phyloP scores from a whole-genome alignment of 106 monocot species.

The Phalaenopsis equestris region DNA sequence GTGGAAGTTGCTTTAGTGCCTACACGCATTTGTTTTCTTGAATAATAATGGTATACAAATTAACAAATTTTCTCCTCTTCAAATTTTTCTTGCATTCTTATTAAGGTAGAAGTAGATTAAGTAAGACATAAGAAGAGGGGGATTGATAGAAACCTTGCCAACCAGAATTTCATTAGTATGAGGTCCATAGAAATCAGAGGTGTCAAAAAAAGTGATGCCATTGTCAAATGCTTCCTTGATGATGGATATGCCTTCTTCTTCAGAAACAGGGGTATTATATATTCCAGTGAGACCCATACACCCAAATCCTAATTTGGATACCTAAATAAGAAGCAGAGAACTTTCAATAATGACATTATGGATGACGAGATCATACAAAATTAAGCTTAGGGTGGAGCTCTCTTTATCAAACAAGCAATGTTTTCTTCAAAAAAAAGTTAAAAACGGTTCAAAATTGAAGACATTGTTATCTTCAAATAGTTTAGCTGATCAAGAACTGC shows the following conservation, averaged over 20 bases:
- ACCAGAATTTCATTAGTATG: constrained; percentile 60
- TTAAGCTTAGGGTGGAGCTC: no score
- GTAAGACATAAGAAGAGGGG: neutral
- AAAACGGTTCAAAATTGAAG: no score
- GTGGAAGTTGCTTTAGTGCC: constrained; percentile 49
- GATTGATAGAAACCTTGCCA: constrained; percentile 41
- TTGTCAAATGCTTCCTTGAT: constrained; percentile 61
- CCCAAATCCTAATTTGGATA: constrained; percentile 80
- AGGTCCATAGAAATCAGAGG: constrained; percentile 67
- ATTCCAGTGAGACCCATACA: constrained; percentile 77
- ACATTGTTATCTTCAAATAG: no score
- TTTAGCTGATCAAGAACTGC: no score
- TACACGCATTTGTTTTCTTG: neutral
- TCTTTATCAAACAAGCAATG: no score
- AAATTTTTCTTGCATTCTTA: neutral
- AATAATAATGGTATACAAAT: neutral
- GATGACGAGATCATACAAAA: no score
- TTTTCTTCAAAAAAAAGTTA: no score
- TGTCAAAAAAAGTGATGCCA: constrained; percentile 88
- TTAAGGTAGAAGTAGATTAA: neutral
- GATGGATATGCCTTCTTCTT: constrained; percentile 49
- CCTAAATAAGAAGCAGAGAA: constrained; percentile 21
- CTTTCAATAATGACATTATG: no score
- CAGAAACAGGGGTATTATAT: constrained; percentile 54
- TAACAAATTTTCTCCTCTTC: neutral